Evolutionary conservation across 108 stramenopile species (phyloP).

Genomic region (Skeletonema menzelii): DNA sequence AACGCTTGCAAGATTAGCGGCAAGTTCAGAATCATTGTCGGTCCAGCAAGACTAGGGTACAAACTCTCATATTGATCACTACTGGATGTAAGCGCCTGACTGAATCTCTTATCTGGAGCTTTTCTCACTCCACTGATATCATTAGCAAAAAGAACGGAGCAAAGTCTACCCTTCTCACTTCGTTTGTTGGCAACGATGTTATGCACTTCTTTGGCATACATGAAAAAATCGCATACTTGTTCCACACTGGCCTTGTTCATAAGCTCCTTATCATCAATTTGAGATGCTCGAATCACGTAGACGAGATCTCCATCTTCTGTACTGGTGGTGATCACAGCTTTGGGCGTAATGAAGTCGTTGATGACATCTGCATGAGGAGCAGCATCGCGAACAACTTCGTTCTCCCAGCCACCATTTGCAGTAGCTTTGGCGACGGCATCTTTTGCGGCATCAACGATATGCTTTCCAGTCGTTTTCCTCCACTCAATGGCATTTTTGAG

Average conservation of each 20-base stretch:
- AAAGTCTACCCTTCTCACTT: constrained; percentile 40
- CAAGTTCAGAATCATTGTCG: constrained; percentile 51
- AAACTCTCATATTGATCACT: constrained; percentile 48
- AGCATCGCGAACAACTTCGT: constrained; percentile 36
- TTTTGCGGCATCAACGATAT: constrained; percentile 34
- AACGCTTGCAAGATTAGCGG: constrained; percentile 49
- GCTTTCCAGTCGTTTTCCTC: constrained; percentile 35
- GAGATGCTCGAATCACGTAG: constrained; percentile 48
- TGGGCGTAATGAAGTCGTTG: constrained; percentile 37
- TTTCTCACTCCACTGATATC: constrained; percentile 49
- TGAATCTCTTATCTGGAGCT: constrained; percentile 39
- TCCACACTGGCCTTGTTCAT: constrained; percentile 44
- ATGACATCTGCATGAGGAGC: constrained; percentile 47
- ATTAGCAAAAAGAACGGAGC: constrained; percentile 45
- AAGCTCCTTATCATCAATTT: constrained; percentile 45
- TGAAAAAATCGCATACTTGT: constrained; percentile 49
- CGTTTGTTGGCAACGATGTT: constrained; percentile 41
- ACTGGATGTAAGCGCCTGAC: constrained; percentile 43
- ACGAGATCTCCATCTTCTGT: constrained; percentile 54
- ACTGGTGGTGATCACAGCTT: constrained; percentile 31
- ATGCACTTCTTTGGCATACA: constrained; percentile 52
- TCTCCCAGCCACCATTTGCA: constrained; percentile 47
- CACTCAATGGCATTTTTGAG: constrained; percentile 35
- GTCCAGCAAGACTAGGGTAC: constrained; percentile 47
- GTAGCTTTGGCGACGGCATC: constrained; percentile 42